Base-by-base conservation (phyloP, 371 early-diverging fungal species). In the Haplosporangium sp. region DNA sequence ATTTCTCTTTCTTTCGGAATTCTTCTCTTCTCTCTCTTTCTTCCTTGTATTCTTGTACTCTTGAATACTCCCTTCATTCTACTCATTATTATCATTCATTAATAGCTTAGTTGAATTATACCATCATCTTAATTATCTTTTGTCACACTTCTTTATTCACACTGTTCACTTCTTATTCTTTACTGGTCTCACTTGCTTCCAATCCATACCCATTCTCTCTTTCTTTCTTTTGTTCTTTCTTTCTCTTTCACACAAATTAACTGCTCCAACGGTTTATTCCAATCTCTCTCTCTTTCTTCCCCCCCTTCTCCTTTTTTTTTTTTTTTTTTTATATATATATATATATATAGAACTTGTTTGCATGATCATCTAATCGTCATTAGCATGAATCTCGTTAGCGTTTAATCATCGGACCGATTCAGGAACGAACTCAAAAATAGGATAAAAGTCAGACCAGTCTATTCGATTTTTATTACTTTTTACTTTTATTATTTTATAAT, bases 1-100 rank as follows among this genome's bases (percentile, higher is more conserved):
- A 17, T 63, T 13, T 55, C 65, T 37, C 11, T 63, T 50, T n/a
- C 45, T 11, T 62, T 45, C 47, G n/a, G n/a, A n/a, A n/a, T n/a
- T n/a, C n/a, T n/a, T 48, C 62, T 52, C 58, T 34, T 9, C 35
- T 50, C 40, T 64, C 52, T 53, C n/a, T 35, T 1, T 57, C 15
- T 27, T 27, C 17, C 44, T 27, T 34, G 2, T 48, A 35, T n/a
- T 55, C 55, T 20, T 13, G 15, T 52, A 17, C 52, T 6, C n/a
- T 20, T 52, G 4, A 17, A n/a, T 8, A 52, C 20, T 13, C 52
- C 15, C 20, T 52, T 20, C 15, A 4, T 4, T 52, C 3, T 52
- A 13, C 4, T 52, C 4, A 52, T 20, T 20, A 20, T 5, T 42
- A 42, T 5, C 9, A 42, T 42, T 5, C 9, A 42, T 42, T 5